These are phyloP conservation scores for Rubroboletus pulcherrimus DNA, from an alignment of 768 basidiomycete species.

Conservation along the genomic window DNA sequence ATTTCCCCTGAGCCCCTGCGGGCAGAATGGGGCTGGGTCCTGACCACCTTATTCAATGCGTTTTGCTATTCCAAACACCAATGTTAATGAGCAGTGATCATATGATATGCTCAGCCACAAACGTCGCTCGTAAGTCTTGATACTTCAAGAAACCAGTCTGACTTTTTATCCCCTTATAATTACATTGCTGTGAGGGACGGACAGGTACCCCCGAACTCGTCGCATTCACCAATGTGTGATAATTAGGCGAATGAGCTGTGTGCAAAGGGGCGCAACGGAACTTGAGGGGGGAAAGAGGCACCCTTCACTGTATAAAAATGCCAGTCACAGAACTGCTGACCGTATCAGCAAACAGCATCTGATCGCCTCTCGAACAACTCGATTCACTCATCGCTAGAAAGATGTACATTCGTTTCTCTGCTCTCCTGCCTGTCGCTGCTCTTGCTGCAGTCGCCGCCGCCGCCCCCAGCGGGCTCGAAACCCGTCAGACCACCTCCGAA, in stretches of 20 bases:
- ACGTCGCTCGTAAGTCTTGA: not conserved
- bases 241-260: not conserved
- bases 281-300: not conserved
- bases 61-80: not conserved
- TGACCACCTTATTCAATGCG: not conserved
- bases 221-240: not conserved
- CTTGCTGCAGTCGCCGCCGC: too few relatives aligned
- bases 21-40: too few relatives aligned
- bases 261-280: not conserved
- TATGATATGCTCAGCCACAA: not conserved
- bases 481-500: too few relatives aligned
- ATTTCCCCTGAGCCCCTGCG: not conserved
- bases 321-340: not conserved
- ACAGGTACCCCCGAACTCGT: too few relatives aligned
- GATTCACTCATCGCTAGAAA: not conserved
- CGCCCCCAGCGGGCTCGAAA: too few relatives aligned
- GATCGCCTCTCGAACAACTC: not conserved
- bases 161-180: not conserved
- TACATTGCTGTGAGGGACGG: not conserved
- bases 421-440: too few relatives aligned
- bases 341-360: not conserved
- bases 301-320: slow-evolving; percentile 5
- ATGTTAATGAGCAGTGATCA: not conserved
- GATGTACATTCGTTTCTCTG: too few relatives aligned
- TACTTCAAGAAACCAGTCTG: not conserved